phyloP scores from a whole-genome alignment of 78 protist genomes.

The Isochrysis galbana region DNA sequence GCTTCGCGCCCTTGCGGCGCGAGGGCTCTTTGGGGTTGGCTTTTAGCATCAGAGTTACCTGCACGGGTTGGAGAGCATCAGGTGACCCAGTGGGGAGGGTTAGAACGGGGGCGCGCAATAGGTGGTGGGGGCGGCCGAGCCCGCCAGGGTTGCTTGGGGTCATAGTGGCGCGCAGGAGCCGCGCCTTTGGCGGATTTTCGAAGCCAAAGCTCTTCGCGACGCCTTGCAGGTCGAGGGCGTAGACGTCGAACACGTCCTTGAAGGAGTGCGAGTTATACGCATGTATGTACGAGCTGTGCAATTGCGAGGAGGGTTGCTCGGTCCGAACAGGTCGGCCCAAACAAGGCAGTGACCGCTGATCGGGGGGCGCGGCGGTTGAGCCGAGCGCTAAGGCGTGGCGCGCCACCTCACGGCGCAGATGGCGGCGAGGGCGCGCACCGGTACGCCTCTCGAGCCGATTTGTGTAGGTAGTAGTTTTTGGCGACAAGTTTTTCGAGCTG shows the following conservation, averaged over 20 bases:
- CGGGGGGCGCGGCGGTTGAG: too few species aligned
- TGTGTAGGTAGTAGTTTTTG: constrained; percentile 93
- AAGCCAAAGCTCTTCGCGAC: constrained; percentile 75
- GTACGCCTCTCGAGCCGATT: constrained; percentile 91
- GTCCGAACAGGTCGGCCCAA: too few species aligned
- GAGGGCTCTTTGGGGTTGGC: neutral
- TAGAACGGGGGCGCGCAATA: too few species aligned
- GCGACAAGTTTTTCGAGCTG: constrained; percentile 89
- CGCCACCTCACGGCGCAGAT: neutral
- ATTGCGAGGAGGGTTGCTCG: too few species aligned
- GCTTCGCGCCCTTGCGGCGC: neutral
- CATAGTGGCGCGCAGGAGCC: too few species aligned
- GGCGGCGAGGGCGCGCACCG: too few species aligned
- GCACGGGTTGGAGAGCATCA: too few species aligned
- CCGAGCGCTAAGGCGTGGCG: too few species aligned
- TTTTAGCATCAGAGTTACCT: neutral
- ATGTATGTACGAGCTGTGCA: constrained; percentile 86
- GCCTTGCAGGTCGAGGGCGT: constrained; percentile 73
- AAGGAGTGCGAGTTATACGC: constrained; percentile 94
- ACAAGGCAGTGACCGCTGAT: too few species aligned
- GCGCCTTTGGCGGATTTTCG: constrained; percentile 71
- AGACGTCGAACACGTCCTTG: constrained; percentile 87
- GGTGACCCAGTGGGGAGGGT: too few species aligned
- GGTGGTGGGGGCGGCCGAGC: neutral
- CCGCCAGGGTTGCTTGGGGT: neutral